Evolutionary conservation across 2,329 filamentous ascomycete genomes (phyloP).

Genomic region (Triangularia verruculosa): DNA sequence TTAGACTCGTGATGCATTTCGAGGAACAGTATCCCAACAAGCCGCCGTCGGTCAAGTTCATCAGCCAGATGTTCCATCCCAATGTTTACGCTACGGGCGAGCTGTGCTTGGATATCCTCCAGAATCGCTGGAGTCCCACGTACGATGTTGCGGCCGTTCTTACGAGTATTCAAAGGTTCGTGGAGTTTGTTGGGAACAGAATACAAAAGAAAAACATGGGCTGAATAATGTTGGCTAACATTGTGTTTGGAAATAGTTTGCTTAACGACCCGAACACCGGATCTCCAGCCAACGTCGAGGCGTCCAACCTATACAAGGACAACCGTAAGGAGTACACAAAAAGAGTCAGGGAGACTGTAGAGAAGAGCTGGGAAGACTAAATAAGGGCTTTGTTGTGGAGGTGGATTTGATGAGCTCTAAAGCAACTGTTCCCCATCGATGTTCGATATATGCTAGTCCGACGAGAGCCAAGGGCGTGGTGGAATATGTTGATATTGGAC

Average conservation of each 20-base stretch:
- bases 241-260: constrained; percentile 54
- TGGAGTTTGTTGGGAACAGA: not conserved
- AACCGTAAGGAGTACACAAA: constrained; percentile 96
- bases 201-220: not conserved
- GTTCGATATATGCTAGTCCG: not conserved
- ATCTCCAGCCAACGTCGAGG: constrained; percentile 95
- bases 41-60: constrained; percentile 95
- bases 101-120: constrained; percentile 91
- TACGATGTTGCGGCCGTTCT: constrained; percentile 97
- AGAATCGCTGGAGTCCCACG: constrained; percentile 97
- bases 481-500: not conserved
- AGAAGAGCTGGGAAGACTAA: constrained; percentile 98
- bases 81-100: constrained; percentile 98
- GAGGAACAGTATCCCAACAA: constrained; percentile 99
- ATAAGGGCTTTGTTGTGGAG: not conserved
- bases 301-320: constrained; percentile 97
- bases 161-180: constrained; percentile 93
- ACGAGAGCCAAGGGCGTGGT: not conserved
- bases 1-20: constrained; percentile 97
- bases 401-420: not conserved
- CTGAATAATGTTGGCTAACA: not conserved
- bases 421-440: not conserved
- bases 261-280: constrained; percentile 99
- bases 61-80: constrained; percentile 98
- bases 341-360: constrained; percentile 90